Percentiles rank a stretch among this genome's conserved stretches.
These are phyloP conservation scores for Silene latifolia DNA, from an alignment of 148 eudicot species.

Conservation along the genomic window DNA sequence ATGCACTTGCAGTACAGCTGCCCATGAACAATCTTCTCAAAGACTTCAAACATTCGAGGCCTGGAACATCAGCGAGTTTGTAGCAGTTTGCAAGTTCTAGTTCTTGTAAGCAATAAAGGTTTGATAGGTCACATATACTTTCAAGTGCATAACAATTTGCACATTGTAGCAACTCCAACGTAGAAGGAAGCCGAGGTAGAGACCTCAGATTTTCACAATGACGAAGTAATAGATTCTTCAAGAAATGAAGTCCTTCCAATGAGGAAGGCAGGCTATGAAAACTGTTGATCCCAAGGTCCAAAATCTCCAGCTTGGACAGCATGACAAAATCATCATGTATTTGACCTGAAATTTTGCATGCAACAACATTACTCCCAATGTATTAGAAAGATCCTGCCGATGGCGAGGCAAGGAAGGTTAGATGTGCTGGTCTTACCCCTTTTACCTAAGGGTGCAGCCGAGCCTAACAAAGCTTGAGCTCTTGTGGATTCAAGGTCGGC, in stretches of 20 bases:
- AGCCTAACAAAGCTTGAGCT: too few relatives aligned
- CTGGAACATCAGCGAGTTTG: conserved; percentile 48
- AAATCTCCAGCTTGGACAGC: conserved; percentile 36
- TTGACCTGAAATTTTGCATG: conserved; percentile 44
- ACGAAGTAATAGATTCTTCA: conserved; percentile 36
- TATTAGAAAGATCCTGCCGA: too few relatives aligned
- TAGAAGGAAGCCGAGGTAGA: conserved; percentile 59
- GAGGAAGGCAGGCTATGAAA: conserved; percentile 49
- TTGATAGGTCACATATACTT: conserved; percentile 42
- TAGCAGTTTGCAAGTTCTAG: conserved; percentile 48
- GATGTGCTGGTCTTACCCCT: too few relatives aligned
- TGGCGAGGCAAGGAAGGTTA: too few relatives aligned
- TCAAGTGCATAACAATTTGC: conserved; percentile 47
- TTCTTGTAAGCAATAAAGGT: conserved; percentile 41
- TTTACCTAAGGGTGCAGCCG: too few relatives aligned
- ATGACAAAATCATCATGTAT: conserved; percentile 44
- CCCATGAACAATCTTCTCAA: conserved; percentile 49
- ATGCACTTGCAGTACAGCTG: conserved; percentile 43
- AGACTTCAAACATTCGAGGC: conserved; percentile 50
- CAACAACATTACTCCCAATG: conserved; percentile 5
- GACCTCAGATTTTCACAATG: conserved; percentile 42
- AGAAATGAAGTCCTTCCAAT: conserved; percentile 37
- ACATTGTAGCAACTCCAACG: conserved; percentile 45
- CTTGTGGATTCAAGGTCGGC: too few relatives aligned
- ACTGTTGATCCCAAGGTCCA: conserved; percentile 48